Conservation (phyloP, 116 monocot genomes). For the Iris pallida region DNA sequence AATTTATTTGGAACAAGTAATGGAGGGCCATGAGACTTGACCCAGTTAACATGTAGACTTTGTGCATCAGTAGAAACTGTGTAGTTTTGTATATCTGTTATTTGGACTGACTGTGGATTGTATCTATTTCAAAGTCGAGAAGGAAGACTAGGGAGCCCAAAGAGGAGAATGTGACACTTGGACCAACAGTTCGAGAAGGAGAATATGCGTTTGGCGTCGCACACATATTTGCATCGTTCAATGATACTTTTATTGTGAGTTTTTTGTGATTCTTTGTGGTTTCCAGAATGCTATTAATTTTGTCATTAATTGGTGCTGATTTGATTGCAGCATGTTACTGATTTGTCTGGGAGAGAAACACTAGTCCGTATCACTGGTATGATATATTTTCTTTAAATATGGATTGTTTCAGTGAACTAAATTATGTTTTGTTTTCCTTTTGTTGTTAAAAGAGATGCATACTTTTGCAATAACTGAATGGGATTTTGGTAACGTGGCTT, state of each 20-base stretch:
- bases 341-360: constrained; percentile 20
- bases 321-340: constrained; percentile 15
- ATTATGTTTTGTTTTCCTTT: neutral
- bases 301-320: neutral
- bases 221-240: constrained; percentile 30
- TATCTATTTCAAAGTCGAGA: neutral
- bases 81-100: no score
- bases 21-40: no score
- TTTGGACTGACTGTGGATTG: no score
- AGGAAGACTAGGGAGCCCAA: constrained; percentile 25
- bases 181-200: constrained; percentile 23
- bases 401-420: neutral
- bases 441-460: neutral
- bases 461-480: no score
- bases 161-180: constrained; percentile 32
- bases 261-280: neutral
- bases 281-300: neutral
- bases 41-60: no score
- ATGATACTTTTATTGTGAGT: constrained; percentile 32
- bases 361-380: constrained; percentile 20
- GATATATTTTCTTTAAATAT: neutral
- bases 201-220: constrained; percentile 29
- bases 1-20: no score
- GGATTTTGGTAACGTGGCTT: no score
- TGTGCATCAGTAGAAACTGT: no score